Evolutionary conservation across 2,329 filamentous ascomycete genomes (phyloP).

Genomic region (Coleophoma crateriformis): DNA sequence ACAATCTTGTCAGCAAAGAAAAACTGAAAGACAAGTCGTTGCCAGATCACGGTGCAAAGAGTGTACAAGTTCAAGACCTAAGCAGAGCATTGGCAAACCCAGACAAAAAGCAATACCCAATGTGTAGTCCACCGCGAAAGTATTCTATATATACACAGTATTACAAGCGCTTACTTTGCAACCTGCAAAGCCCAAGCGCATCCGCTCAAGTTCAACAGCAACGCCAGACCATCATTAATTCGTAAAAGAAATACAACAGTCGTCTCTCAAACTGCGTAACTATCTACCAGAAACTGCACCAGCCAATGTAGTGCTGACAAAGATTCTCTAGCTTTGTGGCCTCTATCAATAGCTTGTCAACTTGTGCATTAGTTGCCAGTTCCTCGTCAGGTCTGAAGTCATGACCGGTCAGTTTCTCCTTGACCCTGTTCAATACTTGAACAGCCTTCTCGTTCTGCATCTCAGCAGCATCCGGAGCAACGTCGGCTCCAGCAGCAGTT

Average conservation of each 20-base stretch:
- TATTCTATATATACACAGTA: too few species aligned
- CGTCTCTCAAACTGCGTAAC: too few species aligned
- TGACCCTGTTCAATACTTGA: constrained; percentile 85
- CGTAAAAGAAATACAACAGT: too few species aligned
- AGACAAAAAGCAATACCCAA: neutral
- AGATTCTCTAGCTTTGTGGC: constrained; percentile 96
- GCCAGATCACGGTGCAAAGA: too few species aligned
- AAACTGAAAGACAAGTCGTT: too few species aligned
- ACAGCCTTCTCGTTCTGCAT: constrained; percentile 90
- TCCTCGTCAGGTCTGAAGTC: constrained; percentile 88
- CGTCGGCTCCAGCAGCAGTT: constrained; percentile 33
- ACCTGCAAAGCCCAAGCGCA: too few species aligned
- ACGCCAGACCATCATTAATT: too few species aligned
- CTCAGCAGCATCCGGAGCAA: constrained; percentile 46
- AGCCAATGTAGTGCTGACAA: constrained; percentile 98
- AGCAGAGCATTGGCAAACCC: neutral
- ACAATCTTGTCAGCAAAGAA: too few species aligned
- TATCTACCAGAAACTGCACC: constrained; percentile 91
- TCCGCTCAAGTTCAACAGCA: too few species aligned
- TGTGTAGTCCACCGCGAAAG: neutral
- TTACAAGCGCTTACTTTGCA: too few species aligned
- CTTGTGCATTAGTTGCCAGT: constrained; percentile 78
- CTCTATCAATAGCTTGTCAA: constrained; percentile 90
- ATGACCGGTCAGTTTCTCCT: constrained; percentile 89
- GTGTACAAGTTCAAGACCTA: too few species aligned